Conservation (phyloP, 805 yeast species). For the Kodamaea laetipori region DNA sequence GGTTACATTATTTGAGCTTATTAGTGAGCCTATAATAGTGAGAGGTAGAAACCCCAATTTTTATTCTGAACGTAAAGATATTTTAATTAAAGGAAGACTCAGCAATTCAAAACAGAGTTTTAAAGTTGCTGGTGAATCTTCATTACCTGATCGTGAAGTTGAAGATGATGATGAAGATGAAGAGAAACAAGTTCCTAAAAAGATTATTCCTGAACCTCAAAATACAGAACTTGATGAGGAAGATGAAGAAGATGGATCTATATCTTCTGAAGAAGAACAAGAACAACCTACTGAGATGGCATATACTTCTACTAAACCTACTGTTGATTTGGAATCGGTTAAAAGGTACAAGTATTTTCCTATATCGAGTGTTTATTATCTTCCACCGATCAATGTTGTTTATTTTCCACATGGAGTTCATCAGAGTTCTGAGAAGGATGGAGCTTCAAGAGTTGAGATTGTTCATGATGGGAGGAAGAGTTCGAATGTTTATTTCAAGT, state of each 20-base stretch:
- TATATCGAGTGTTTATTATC: constrained; percentile 50
- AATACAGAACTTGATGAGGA: constrained; percentile 9
- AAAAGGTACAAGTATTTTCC: constrained; percentile 52
- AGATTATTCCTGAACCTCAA: neutral
- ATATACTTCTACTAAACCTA: constrained; percentile 6
- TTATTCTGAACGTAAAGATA: constrained; percentile 54
- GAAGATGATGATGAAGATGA: constrained; percentile 12
- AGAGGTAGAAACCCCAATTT: constrained; percentile 66
- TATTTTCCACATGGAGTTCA: constrained; percentile 59
- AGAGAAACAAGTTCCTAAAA: neutral
- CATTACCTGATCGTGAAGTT: constrained; percentile 11
- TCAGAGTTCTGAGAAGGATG: constrained; percentile 23
- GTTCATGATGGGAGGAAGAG: constrained; percentile 17
- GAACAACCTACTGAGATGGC: constrained; percentile 10
- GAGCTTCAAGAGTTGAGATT: neutral
- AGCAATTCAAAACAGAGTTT: constrained; percentile 14
- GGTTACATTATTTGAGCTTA: constrained; percentile 30
- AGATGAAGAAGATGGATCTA: constrained; percentile 10
- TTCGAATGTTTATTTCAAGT: constrained; percentile 20
- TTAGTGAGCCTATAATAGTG: constrained; percentile 52
- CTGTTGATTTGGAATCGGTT: constrained; percentile 15
- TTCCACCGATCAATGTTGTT: constrained; percentile 57
- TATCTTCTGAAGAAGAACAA: constrained; percentile 7
- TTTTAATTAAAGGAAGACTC: constrained; percentile 36
- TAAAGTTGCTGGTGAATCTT: constrained; percentile 16